Evolutionary conservation across 805 yeast species (phyloP), one percentile per base, ranked within the genome.

Genomic region (Candida taoyuanica): DNA sequence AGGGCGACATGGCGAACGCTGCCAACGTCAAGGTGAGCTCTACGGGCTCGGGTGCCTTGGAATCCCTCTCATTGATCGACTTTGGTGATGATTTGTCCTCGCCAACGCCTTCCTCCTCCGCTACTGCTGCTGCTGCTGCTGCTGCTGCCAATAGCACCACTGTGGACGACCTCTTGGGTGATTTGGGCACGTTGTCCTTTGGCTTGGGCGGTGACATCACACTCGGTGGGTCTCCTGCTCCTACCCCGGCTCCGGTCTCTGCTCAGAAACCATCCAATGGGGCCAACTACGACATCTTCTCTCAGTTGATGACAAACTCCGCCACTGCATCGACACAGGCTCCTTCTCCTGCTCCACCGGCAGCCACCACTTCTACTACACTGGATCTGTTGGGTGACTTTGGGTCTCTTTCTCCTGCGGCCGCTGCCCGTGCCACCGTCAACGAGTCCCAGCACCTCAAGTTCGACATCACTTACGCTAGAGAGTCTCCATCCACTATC

Each of bases 151-250:
- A 25, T 15, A 25, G n/a, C 28, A 68, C 64, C 47, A 64, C 67
- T 12, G 63, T 81, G 36, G 76, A 77, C 37, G 96, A 88, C 57
- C 68, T 89, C 46, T 67, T 88, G 43, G 79, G 85, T 35, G 93
- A 81, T 47, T 65, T 85, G 49, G 72, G 80, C 21, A 73, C 80
- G 33, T 68, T 85, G 42, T 73, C 85, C 56, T 39, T 52, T 68
- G 83, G 83, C 3, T 47, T 68, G 5, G 80, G 81, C 12, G 84
- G 84, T 18, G 65, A 66, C 33, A 72, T 72, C 34, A 49, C 70
- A 11, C 59, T 71, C 25, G 45, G 41, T 31, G 43, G 43, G 2
- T 39, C 43, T 5, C 30, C 35, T 18, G 39, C 33, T 17, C 64
- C 64, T 13, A 51, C 61, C 4, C 37, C 63, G 8, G 57, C 60